Evolutionary conservation across 164 flowering plant species (phyloP).

Genomic region (Chloranthus sessilifolius): DNA sequence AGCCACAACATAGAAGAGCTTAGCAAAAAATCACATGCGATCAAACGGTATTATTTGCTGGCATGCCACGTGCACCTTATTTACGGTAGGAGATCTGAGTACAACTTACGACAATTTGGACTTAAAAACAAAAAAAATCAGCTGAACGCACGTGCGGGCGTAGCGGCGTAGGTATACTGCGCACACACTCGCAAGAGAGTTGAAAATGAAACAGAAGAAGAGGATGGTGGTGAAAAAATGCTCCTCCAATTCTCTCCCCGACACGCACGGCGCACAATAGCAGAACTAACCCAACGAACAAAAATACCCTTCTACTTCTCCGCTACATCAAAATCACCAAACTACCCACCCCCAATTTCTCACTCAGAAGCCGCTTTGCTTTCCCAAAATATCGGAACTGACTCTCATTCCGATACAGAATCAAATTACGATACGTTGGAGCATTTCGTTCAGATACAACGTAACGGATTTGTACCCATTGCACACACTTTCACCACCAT

Average conservation of each 20-base stretch:
- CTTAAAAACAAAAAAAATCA: too few species aligned
- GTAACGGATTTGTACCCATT: constrained; percentile 2
- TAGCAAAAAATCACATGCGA: too few species aligned
- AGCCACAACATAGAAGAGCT: too few species aligned
- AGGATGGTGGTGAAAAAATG: neutral
- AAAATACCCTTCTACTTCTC: neutral
- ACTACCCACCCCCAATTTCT: neutral
- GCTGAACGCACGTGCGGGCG: too few species aligned
- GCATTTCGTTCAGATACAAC: neutral
- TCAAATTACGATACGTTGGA: neutral
- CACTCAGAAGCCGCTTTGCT: neutral
- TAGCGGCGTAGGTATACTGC: too few species aligned
- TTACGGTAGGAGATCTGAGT: too few species aligned
- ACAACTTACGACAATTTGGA: too few species aligned
- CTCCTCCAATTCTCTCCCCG: neutral
- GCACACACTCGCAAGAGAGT: neutral
- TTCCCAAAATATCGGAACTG: too few species aligned
- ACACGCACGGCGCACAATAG: neutral
- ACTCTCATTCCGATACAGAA: neutral
- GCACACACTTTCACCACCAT: constrained; percentile 21
- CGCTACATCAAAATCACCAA: neutral
- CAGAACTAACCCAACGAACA: neutral
- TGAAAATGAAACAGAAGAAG: neutral
- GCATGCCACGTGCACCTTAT: too few species aligned
- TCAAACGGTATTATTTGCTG: too few species aligned